phyloP scores from a whole-genome alignment of 331 rosid species.

The Acacia concinna region DNA sequence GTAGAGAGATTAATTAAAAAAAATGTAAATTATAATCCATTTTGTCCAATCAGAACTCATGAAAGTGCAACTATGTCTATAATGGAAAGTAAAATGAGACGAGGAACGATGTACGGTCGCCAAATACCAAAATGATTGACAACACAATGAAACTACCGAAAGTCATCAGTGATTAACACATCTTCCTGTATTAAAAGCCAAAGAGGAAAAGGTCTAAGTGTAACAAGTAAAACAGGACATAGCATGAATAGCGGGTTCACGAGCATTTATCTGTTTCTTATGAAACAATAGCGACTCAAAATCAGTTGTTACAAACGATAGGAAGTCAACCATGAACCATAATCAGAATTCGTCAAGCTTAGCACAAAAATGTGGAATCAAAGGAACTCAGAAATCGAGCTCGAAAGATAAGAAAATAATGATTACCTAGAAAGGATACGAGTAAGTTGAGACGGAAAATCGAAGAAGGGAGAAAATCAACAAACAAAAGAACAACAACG shows the following conservation, averaged over 20 bases:
- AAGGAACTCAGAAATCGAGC: neutral
- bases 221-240: neutral
- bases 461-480: neutral
- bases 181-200: neutral
- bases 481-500: neutral
- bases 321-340: neutral
- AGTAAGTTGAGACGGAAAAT: neutral
- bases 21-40: neutral
- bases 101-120: neutral
- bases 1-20: neutral
- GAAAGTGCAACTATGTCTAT: neutral
- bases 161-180: neutral
- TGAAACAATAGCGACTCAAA: neutral
- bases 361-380: neutral
- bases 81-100: neutral
- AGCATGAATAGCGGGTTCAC: neutral
- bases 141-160: neutral
- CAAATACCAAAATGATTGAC: neutral
- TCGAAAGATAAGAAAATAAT: neutral
- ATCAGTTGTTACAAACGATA: neutral
- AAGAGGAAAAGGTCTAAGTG: neutral
- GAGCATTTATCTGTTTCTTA: neutral
- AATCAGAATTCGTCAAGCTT: neutral
- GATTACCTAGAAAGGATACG: neutral
- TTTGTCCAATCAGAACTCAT: neutral